Conservation (phyloP, 2,329 filamentous ascomycete genomes). For the Colletotrichum simmondsii region DNA sequence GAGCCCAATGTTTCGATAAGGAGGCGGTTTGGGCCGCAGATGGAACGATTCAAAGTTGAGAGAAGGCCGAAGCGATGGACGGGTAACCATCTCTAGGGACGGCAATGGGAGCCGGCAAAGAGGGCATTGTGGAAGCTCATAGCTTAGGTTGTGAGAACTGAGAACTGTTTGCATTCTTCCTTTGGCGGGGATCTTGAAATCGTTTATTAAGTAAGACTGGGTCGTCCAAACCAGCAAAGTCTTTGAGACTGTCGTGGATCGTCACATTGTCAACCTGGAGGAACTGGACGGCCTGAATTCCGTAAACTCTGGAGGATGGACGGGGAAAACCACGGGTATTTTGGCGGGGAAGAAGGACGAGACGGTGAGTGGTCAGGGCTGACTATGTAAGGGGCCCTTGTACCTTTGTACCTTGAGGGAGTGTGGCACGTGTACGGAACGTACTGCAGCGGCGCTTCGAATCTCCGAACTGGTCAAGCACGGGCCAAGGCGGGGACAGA, state of each 20-base stretch:
- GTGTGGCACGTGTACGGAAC: not conserved
- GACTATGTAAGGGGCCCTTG: not conserved
- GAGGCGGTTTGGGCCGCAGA: not conserved
- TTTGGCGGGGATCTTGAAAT: not conserved
- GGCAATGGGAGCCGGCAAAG: too few relatives aligned
- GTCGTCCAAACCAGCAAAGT: not conserved
- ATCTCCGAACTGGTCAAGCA: not conserved
- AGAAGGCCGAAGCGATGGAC: constrained; percentile 23
- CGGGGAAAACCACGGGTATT: not conserved
- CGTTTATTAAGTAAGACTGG: too few relatives aligned
- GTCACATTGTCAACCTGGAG: not conserved
- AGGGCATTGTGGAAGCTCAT: too few relatives aligned
- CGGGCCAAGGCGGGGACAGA: not conserved
- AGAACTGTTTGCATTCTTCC: not conserved
- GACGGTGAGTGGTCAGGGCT: constrained; percentile 5
- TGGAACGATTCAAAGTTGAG: not conserved
- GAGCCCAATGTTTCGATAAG: not conserved
- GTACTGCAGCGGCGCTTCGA: constrained; percentile 13
- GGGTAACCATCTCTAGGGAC: not conserved
- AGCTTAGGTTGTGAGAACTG: not conserved
- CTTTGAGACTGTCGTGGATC: not conserved
- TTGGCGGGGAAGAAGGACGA: constrained; percentile 10
- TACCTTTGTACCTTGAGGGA: not conserved
- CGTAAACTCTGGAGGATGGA: not conserved
- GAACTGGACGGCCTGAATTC: not conserved